Evolutionary conservation across 805 yeast species (phyloP).

Genomic region (Nakazawaea laoshanensis): DNA sequence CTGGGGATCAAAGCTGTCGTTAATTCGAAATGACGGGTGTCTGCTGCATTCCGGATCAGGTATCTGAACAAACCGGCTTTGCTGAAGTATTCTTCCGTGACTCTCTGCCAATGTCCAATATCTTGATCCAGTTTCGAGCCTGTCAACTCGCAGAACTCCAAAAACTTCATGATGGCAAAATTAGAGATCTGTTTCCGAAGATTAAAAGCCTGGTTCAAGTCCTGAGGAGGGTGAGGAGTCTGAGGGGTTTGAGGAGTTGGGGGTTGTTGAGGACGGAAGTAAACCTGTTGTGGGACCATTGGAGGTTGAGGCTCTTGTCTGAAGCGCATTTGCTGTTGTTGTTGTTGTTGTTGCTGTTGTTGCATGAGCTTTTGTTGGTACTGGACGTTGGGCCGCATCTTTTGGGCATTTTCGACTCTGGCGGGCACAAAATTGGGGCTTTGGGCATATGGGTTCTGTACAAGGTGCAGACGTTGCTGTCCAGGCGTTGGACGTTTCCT

Average conservation of each 20-base stretch:
- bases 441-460: constrained; percentile 7
- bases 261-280: constrained; percentile 2
- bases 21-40: constrained; percentile 53
- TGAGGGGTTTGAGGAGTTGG: constrained; percentile 1
- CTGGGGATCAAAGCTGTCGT: constrained; percentile 58
- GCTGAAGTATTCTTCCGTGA: constrained; percentile 42
- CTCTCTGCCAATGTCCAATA: constrained; percentile 40
- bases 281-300: not conserved
- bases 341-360: constrained; percentile 10
- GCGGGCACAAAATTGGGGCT: constrained; percentile 4
- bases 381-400: not conserved
- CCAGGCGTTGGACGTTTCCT: no score
- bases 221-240: not conserved
- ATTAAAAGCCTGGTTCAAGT: constrained; percentile 7
- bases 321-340: constrained; percentile 3
- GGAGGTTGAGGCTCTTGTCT: constrained; percentile 1
- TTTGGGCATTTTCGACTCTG: constrained; percentile 1
- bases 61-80: constrained; percentile 41
- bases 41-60: constrained; percentile 32
- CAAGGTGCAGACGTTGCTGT: constrained; percentile 3
- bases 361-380: not conserved
- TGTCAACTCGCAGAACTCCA: constrained; percentile 12
- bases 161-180: constrained; percentile 13
- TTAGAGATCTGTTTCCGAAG: constrained; percentile 14
- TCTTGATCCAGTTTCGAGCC: constrained; percentile 14